Evolutionary conservation across 331 rosid species (phyloP).

Genomic region (Prunus yedoensis): DNA sequence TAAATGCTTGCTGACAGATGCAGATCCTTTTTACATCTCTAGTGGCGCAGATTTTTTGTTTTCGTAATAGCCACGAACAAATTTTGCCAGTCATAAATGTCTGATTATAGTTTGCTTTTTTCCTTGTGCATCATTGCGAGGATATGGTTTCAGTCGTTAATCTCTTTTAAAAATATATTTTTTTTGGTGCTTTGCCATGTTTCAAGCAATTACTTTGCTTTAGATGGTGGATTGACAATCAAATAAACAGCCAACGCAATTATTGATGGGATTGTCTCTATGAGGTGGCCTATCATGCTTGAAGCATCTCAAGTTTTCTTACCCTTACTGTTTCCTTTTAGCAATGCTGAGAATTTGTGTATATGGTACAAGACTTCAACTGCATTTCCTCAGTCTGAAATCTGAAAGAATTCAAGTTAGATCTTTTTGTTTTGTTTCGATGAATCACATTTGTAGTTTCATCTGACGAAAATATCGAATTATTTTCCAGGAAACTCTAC

Average conservation of each 20-base stretch:
- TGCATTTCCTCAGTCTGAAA: constrained; percentile 1
- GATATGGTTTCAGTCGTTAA: constrained; percentile 13
- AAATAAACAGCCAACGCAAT: constrained; percentile 11
- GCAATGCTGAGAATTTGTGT: neutral
- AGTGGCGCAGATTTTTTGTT: neutral
- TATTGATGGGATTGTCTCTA: constrained; percentile 1
- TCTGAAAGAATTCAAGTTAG: neutral
- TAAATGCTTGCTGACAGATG: neutral
- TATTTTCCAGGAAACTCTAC: constrained; percentile 63
- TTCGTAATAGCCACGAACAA: neutral
- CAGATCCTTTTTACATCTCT: neutral
- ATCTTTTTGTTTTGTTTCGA: neutral
- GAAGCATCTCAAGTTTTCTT: constrained; percentile 8
- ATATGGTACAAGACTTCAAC: neutral
- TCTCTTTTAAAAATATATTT: constrained; percentile 6
- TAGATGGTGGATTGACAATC: constrained; percentile 19
- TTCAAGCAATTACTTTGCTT: constrained; percentile 15
- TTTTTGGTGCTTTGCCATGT: constrained; percentile 7
- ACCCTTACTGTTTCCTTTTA: neutral
- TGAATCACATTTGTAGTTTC: constrained; percentile 2
- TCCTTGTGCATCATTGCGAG: constrained; percentile 4
- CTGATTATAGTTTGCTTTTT: constrained; percentile 8
- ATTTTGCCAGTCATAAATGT: neutral
- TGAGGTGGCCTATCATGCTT: constrained; percentile 4
- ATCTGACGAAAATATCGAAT: constrained; percentile 20